These are phyloP conservation scores for Epichloe elymi DNA, from an alignment of 2,329 filamentous ascomycete species.

Conservation along the genomic window DNA sequence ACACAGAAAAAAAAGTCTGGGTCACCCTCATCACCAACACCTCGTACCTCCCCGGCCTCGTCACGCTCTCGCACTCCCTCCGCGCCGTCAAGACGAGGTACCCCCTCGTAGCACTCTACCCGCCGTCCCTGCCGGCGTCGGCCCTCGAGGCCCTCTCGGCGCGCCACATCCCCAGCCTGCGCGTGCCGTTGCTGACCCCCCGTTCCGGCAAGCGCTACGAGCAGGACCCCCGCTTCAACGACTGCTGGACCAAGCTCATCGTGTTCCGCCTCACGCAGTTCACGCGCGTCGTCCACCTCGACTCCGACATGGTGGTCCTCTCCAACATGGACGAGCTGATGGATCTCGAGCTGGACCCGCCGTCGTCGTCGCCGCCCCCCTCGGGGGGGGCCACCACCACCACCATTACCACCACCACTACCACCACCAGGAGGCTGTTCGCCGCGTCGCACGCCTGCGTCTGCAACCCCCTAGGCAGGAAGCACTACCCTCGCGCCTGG, in stretches of 20 bases:
- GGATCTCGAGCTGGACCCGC: conserved; percentile 56
- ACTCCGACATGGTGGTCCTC: conserved; percentile 76
- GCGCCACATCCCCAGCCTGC: conserved; percentile 56
- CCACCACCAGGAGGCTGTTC: conserved; percentile 36
- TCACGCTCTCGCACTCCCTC: conserved; percentile 70
- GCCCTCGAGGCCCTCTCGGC: conserved; percentile 56
- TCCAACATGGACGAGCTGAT: conserved; percentile 89
- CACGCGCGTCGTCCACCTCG: conserved; percentile 67
- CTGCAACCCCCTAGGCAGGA: conserved; percentile 67
- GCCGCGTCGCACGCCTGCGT: conserved; percentile 75
- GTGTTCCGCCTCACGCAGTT: conserved; percentile 68
- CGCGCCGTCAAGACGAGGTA: conserved; percentile 52
- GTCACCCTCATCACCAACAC: conserved; percentile 78
- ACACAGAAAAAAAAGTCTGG: conserved; percentile 49
- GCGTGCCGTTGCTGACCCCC: conserved; percentile 65
- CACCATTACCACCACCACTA: too few relatives aligned
- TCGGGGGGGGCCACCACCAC: too few relatives aligned
- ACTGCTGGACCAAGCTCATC: conserved; percentile 80
- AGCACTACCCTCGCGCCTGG: conserved; percentile 68
- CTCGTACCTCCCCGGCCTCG: conserved; percentile 66
- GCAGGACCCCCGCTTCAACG: conserved; percentile 73
- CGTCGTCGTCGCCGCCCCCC: too few relatives aligned
- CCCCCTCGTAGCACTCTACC: conserved; percentile 73
- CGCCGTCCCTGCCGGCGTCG: conserved; percentile 55
- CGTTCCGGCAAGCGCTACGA: conserved; percentile 51